Evolutionary conservation across 345 rosid genomes (phyloP).

Genomic region (Litchi chinensis): DNA sequence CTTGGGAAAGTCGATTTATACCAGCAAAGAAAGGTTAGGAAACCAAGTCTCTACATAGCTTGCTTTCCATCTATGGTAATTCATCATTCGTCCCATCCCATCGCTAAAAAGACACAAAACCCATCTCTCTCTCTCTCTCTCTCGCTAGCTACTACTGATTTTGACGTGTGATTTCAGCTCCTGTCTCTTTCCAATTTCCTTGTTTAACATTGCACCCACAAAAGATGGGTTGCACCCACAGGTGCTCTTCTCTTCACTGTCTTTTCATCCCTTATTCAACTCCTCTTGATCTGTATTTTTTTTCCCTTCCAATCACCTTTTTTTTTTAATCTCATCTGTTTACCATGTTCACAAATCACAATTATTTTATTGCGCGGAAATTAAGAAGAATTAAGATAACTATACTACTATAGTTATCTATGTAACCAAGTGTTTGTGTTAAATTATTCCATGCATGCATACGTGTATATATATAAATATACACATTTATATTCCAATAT

Average conservation of each 20-base stretch:
- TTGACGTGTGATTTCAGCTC: conserved; percentile 61
- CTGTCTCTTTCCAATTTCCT: conserved; percentile 68
- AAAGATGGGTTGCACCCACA: conserved; percentile 58
- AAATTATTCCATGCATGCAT: too few species aligned
- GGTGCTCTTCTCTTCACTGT: conserved; percentile 52
- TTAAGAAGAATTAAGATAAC: too few species aligned
- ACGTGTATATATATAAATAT: too few species aligned
- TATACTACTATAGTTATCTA: too few species aligned
- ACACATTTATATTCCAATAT: too few species aligned
- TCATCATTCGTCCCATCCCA: conserved; percentile 80
- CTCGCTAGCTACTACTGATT: conserved; percentile 30
- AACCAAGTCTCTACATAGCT: conserved; percentile 49
- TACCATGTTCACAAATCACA: too few species aligned
- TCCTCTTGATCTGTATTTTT: conserved; percentile 5
- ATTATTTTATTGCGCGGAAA: too few species aligned
- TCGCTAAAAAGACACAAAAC: conserved; percentile 23
- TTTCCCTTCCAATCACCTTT: background rate
- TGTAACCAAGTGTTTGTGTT: too few species aligned
- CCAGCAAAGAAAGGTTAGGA: conserved; percentile 58
- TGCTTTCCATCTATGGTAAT: conserved; percentile 53
- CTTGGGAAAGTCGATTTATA: conserved; percentile 68
- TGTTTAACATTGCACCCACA: conserved; percentile 78
- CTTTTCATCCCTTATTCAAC: conserved; percentile 32
- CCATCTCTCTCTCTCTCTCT: conserved; percentile 3
- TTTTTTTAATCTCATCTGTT: too few species aligned